Evolutionary conservation across 768 basidiomycete genomes (phyloP).

Genomic region (Pisolithus albus): DNA sequence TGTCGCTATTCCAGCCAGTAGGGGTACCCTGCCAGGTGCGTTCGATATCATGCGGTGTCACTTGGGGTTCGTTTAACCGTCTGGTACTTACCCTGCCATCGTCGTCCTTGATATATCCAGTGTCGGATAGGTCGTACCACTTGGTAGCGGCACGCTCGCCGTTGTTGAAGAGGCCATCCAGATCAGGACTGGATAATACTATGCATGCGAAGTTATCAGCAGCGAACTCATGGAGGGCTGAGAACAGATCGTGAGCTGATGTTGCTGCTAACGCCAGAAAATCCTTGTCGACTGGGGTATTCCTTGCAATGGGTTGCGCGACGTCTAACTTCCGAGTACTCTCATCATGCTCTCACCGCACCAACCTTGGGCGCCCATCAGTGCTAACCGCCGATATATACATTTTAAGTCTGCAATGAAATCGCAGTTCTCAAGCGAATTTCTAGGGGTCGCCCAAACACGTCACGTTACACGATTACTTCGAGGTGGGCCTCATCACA

Average conservation of each 20-base stretch:
- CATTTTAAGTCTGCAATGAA: conserved; percentile 82
- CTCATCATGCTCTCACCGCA: not conserved
- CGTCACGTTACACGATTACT: conserved; percentile 93
- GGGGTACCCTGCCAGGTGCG: conserved; percentile 45
- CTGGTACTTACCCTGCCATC: not conserved
- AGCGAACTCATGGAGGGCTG: conserved; percentile 98
- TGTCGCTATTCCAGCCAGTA: conserved; percentile 24
- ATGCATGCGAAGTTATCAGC: conserved; percentile 99
- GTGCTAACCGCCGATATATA: conserved; percentile 5
- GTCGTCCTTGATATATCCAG: conserved; percentile 29
- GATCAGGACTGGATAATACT: conserved; percentile 88
- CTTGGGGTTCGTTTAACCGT: not conserved
- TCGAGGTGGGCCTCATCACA: conserved; percentile 56
- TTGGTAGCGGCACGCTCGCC: conserved; percentile 89
- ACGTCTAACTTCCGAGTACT: not conserved
- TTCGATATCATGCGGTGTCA: not conserved
- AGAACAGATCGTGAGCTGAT: conserved; percentile 81
- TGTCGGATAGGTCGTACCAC: conserved; percentile 84
- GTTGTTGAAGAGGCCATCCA: conserved; percentile 95
- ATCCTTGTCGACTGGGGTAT: not conserved
- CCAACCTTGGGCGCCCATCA: conserved; percentile 13
- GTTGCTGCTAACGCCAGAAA: not conserved
- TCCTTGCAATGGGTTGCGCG: not conserved
- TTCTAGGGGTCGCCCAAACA: conserved; percentile 82
- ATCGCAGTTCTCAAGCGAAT: conserved; percentile 91